Conservation (phyloP, 148 eudicot species). For the Dysphania ambrosioides region DNA sequence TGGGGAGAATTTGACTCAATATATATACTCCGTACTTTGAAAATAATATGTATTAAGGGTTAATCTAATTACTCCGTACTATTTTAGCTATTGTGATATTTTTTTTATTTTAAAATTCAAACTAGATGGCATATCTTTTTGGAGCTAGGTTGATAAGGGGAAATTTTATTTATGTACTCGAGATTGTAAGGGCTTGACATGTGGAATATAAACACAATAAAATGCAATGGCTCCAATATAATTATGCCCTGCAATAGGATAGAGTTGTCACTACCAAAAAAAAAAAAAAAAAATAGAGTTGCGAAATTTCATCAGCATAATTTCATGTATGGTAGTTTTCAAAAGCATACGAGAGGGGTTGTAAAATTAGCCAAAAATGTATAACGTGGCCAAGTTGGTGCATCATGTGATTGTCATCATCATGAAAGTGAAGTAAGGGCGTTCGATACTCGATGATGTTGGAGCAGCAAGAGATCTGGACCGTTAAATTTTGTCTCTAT, state of each 20-base stretch:
- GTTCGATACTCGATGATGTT: background rate
- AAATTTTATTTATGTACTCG: background rate
- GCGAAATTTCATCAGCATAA: background rate
- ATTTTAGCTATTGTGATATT: too few species aligned
- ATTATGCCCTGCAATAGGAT: background rate
- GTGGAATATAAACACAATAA: background rate
- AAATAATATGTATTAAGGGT: too few species aligned
- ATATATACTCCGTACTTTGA: too few species aligned
- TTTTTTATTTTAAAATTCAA: too few species aligned
- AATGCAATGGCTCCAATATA: background rate
- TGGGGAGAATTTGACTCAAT: too few species aligned
- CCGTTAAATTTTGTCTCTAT: background rate
- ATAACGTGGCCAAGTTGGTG: background rate
- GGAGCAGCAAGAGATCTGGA: background rate
- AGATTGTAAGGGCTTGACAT: background rate
- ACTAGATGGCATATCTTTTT: too few species aligned
- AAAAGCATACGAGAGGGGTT: background rate
- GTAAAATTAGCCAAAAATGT: background rate
- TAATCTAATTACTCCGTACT: too few species aligned
- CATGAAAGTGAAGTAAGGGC: constrained; percentile 26
- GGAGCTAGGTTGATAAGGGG: background rate
- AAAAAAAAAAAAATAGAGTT: too few species aligned
- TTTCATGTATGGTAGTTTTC: constrained; percentile 7
- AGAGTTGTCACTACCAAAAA: too few species aligned
- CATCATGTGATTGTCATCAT: constrained; percentile 30